These are phyloP conservation scores for Penicillium subrubescens DNA, from an alignment of 495 filamentous ascomycete genomes.

Conservation along the genomic window DNA sequence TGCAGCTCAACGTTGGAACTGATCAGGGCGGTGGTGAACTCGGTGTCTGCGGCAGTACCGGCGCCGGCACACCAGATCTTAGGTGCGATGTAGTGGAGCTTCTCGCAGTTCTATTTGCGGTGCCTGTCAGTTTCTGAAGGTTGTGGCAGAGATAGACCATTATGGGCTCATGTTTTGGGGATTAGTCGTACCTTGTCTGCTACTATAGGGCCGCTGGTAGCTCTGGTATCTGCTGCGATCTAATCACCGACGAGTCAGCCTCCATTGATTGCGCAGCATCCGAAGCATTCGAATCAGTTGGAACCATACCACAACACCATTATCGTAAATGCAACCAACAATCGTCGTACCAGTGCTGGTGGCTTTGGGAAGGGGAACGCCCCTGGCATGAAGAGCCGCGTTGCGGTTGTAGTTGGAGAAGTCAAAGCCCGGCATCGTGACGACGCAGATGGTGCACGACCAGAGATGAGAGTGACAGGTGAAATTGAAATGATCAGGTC, in stretches of 20 bases:
- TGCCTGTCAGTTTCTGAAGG: neutral
- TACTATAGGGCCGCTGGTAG: constrained; percentile 95
- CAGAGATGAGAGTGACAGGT: neutral
- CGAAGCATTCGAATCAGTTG: neutral
- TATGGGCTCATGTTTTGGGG: neutral
- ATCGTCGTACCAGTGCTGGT: constrained; percentile 99
- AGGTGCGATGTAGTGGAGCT: constrained; percentile 97
- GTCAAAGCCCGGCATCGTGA: constrained; percentile 95
- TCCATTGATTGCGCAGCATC: constrained; percentile 2
- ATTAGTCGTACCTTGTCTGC: constrained; percentile 78
- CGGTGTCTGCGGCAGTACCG: constrained; percentile 96
- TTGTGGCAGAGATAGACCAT: neutral
- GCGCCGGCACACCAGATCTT: constrained; percentile 99
- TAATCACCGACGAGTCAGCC: constrained; percentile 35
- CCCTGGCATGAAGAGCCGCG: constrained; percentile 87
- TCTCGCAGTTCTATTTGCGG: constrained; percentile 84
- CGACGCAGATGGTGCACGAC: constrained; percentile 25
- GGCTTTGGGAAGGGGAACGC: constrained; percentile 92
- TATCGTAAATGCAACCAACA: constrained; percentile 95
- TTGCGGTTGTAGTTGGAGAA: constrained; percentile 99
- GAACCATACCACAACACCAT: constrained; percentile 82
- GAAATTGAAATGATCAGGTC: neutral
- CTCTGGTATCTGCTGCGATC: constrained; percentile 97
- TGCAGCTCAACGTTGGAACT: constrained; percentile 98
- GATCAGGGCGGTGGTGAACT: constrained; percentile 98